A percentile compares a stretch with the other conserved stretches of the same genome.
phyloP scores from a whole-genome alignment of 164 flowering plant genomes.

The Kingdonia uniflora region DNA sequence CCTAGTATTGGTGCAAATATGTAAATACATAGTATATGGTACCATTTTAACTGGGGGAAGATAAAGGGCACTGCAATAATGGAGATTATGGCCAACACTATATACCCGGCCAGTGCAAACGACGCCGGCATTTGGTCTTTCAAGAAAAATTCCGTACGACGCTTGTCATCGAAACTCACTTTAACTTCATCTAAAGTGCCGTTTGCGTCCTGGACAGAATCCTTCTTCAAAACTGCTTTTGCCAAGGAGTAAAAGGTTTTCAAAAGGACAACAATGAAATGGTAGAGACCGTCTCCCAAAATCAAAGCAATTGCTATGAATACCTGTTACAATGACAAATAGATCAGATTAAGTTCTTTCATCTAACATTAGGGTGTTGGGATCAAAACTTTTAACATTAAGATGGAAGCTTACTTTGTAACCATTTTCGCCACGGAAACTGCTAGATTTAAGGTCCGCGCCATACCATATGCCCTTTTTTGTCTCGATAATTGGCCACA shows the following conservation, averaged over 20 bases:
- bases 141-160: slow-evolving; percentile 17
- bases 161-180: slow-evolving; percentile 20
- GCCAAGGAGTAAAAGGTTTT: slow-evolving; percentile 2
- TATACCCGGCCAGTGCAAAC: slow-evolving; percentile 17
- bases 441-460: neutral
- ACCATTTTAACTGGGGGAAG: slow-evolving; percentile 28
- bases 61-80: slow-evolving; percentile 17
- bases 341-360: neutral
- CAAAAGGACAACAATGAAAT: slow-evolving; percentile 12
- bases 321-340: slow-evolving; percentile 20
- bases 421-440: neutral
- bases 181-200: neutral
- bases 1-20: slow-evolving; percentile 28
- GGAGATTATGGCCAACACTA: slow-evolving; percentile 15
- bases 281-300: slow-evolving; percentile 28
- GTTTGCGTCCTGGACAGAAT: slow-evolving; percentile 4
- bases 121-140: slow-evolving; percentile 22
- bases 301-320: slow-evolving; percentile 25
- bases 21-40: slow-evolving; percentile 21
- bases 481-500: slow-evolving; percentile 1
- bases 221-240: slow-evolving; percentile 3
- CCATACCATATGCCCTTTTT: neutral
- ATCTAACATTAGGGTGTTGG: neutral
- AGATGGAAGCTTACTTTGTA: neutral
- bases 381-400: neutral